These are phyloP conservation scores for Leccinum subgranulosum DNA, from an alignment of 768 basidiomycete genomes.

Conservation along the genomic window DNA sequence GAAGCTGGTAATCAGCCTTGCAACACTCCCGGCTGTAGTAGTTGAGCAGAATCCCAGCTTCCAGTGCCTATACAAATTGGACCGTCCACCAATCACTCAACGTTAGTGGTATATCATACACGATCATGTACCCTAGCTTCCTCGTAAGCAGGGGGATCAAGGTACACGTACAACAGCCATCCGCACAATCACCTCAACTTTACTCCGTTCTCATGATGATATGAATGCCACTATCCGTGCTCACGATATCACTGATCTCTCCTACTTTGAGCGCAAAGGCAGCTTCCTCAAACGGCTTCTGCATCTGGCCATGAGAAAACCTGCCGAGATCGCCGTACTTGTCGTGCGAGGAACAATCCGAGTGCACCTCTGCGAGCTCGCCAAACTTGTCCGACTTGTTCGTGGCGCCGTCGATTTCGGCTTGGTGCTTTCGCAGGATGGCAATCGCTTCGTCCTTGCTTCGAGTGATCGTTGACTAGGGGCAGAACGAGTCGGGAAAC, in stretches of 20 bases:
- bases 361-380: constrained; percentile 69
- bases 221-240: constrained; percentile 94
- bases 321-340: constrained; percentile 84
- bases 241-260: constrained; percentile 77
- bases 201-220: constrained; percentile 83
- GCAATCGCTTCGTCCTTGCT: constrained; percentile 85
- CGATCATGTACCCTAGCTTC: background rate
- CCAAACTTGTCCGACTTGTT: constrained; percentile 60
- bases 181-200: constrained; percentile 11
- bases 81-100: background rate
- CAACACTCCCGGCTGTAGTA: background rate
- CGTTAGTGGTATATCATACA: constrained; percentile 3
- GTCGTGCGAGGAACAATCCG: constrained; percentile 86
- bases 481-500: constrained; percentile 33
- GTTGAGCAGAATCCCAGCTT: background rate
- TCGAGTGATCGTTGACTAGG: constrained; percentile 66
- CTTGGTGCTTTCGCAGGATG: constrained; percentile 66
- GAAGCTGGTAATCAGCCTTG: too few relatives aligned
- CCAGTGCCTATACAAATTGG: background rate
- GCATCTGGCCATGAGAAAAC: constrained; percentile 90
- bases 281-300: constrained; percentile 94
- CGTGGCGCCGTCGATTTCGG: constrained; percentile 48
- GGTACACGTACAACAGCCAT: background rate
- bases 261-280: constrained; percentile 69
- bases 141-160: background rate